phyloP scores from a whole-genome alignment of 2,329 filamentous ascomycete species.

The Cercospora sp. region DNA sequence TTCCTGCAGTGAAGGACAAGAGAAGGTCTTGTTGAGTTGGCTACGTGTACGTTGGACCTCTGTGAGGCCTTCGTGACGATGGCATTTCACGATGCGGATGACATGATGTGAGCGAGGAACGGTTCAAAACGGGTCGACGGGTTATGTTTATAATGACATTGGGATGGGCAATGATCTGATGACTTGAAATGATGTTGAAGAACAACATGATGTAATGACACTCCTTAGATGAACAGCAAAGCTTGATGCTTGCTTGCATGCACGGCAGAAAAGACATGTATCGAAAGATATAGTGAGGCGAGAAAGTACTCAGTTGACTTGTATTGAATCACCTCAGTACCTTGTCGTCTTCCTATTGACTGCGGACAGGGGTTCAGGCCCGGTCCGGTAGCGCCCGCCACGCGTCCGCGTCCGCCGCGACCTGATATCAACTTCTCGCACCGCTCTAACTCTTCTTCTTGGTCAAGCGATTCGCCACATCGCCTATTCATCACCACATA shows the following conservation, averaged over 20 bases:
- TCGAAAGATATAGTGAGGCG: not conserved
- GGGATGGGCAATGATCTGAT: not conserved
- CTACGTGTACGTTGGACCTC: not conserved
- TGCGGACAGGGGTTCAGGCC: too few species aligned
- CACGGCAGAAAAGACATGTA: not conserved
- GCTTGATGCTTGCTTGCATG: not conserved
- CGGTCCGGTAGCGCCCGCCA: too few species aligned
- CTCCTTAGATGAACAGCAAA: not conserved
- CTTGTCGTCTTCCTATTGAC: not conserved
- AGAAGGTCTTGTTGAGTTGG: not conserved
- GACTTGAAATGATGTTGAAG: not conserved
- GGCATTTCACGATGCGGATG: not conserved
- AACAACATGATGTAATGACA: not conserved
- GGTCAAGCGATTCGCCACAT: too few species aligned
- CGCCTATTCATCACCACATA: too few species aligned
- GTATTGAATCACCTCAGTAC: not conserved
- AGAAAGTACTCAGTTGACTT: not conserved
- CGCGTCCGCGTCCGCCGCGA: too few species aligned
- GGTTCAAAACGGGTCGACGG: not conserved
- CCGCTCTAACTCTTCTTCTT: too few species aligned
- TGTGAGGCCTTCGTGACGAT: not conserved
- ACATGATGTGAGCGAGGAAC: not conserved
- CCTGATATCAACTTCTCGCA: too few species aligned
- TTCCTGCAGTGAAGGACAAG: not conserved
- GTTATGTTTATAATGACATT: not conserved